phyloP scores from a whole-genome alignment of 2,329 filamentous ascomycete species.

The Trichoderma atroviride region DNA sequence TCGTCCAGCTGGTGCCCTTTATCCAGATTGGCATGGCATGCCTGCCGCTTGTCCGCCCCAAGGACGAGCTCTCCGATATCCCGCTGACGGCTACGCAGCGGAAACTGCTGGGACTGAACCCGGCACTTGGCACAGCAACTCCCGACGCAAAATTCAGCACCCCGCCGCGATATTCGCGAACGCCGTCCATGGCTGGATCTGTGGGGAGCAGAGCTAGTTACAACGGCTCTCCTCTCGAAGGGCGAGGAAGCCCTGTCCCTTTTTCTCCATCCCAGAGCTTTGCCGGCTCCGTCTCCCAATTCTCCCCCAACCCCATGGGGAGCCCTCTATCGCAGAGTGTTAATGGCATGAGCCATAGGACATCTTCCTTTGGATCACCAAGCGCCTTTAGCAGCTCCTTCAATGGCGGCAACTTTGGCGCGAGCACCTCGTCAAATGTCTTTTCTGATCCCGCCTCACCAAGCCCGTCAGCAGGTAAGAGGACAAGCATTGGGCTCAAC shows the following conservation, averaged over 20 bases:
- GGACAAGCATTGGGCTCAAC: constrained; percentile 76
- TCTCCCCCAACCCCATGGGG: constrained; percentile 44
- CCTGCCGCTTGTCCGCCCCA: constrained; percentile 69
- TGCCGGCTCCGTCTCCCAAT: constrained; percentile 50
- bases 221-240: constrained; percentile 61
- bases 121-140: constrained; percentile 63
- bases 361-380: constrained; percentile 62
- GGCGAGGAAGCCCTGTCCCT: constrained; percentile 53
- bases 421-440: constrained; percentile 50
- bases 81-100: constrained; percentile 78
- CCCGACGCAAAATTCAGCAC: constrained; percentile 75
- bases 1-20: constrained; percentile 60
- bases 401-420: constrained; percentile 54
- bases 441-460: constrained; percentile 68
- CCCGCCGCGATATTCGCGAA: constrained; percentile 82
- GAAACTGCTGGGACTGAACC: constrained; percentile 77
- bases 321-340: constrained; percentile 67
- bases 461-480: constrained; percentile 67
- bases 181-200: constrained; percentile 66
- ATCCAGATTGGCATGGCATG: constrained; percentile 73
- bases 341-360: constrained; percentile 51
- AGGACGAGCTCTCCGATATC: constrained; percentile 84
- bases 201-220: constrained; percentile 62
- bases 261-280: constrained; percentile 33
- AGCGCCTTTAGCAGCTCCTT: constrained; percentile 46